Evolutionary conservation across 2,329 filamentous ascomycete genomes (phyloP).

Genomic region (Drechslerella coelobrocha): DNA sequence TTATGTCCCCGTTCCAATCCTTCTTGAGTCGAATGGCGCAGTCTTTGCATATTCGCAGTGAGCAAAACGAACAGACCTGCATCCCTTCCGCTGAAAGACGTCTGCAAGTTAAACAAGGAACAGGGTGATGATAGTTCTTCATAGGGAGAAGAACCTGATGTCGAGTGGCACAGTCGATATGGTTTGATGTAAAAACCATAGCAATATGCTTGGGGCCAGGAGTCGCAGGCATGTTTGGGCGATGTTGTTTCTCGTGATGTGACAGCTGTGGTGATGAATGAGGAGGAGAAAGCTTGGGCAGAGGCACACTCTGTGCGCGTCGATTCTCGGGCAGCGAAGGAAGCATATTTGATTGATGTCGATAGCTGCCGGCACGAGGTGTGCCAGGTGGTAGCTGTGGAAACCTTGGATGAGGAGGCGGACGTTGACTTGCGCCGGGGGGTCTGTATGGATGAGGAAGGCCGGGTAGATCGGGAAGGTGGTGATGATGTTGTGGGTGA

Average conservation of each 20-base stretch:
- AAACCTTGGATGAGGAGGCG: slow-evolving; percentile 32
- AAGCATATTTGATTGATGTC: slow-evolving; percentile 26
- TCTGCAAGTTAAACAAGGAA: slow-evolving; percentile 44
- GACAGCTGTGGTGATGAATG: not conserved
- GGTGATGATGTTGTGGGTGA: slow-evolving; percentile 19
- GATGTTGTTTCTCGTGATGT: not conserved
- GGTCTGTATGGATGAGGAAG: slow-evolving; percentile 20
- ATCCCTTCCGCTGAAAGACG: slow-evolving; percentile 37
- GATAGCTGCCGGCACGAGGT: slow-evolving; percentile 24
- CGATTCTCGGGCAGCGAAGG: slow-evolving; percentile 45
- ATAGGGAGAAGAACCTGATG: slow-evolving; percentile 36
- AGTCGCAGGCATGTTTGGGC: slow-evolving; percentile 44
- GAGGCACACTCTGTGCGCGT: slow-evolving; percentile 30
- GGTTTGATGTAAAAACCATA: slow-evolving; percentile 32
- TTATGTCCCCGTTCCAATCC: slow-evolving; percentile 49
- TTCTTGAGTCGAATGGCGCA: slow-evolving; percentile 37
- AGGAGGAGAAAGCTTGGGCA: slow-evolving; percentile 3
- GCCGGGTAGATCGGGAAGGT: slow-evolving; percentile 21
- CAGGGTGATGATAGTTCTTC: slow-evolving; percentile 46
- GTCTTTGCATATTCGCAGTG: slow-evolving; percentile 41
- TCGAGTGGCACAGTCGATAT: slow-evolving; percentile 43
- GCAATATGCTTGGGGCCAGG: slow-evolving; percentile 41
- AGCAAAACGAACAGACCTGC: slow-evolving; percentile 41
- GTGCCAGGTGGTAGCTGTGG: slow-evolving; percentile 16
- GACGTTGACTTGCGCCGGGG: slow-evolving; percentile 34